Conservation (phyloP, 306 rosid genomes). For the Arachis hypogaea region DNA sequence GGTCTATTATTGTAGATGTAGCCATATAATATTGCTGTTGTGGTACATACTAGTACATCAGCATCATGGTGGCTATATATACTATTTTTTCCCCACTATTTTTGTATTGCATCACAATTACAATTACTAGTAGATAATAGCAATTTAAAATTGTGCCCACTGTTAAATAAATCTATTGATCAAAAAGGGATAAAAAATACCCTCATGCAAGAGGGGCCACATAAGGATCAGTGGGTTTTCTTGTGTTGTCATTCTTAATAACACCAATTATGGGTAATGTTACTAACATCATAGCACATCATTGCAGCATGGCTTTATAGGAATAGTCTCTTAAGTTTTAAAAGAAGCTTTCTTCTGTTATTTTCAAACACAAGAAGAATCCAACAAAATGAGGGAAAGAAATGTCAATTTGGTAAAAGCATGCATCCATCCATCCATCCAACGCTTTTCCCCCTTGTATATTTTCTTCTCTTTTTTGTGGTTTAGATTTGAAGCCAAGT, state of each 20-base stretch:
- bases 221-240: constrained; percentile 44
- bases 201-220: constrained; percentile 50
- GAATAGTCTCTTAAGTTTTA: constrained; percentile 30
- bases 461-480: constrained; percentile 27
- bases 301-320: constrained; percentile 29
- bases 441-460: not conserved
- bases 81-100: too few species aligned
- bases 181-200: constrained; percentile 20
- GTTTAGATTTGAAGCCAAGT: constrained; percentile 36
- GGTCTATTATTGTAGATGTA: too few species aligned
- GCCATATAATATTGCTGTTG: too few species aligned
- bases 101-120: too few species aligned
- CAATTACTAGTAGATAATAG: too few species aligned
- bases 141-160: too few species aligned
- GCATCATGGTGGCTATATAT: too few species aligned
- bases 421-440: constrained; percentile 17
- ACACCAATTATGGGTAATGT: constrained; percentile 48
- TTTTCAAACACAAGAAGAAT: constrained; percentile 50
- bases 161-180: too few species aligned
- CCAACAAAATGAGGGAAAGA: constrained; percentile 21
- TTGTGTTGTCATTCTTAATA: constrained; percentile 40
- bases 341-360: constrained; percentile 40
- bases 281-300: constrained; percentile 46
- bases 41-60: too few species aligned
- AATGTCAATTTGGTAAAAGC: constrained; percentile 37